Evolutionary conservation across 108 stramenopile species (phyloP).

Genomic region (Mediolabrus comicus): DNA sequence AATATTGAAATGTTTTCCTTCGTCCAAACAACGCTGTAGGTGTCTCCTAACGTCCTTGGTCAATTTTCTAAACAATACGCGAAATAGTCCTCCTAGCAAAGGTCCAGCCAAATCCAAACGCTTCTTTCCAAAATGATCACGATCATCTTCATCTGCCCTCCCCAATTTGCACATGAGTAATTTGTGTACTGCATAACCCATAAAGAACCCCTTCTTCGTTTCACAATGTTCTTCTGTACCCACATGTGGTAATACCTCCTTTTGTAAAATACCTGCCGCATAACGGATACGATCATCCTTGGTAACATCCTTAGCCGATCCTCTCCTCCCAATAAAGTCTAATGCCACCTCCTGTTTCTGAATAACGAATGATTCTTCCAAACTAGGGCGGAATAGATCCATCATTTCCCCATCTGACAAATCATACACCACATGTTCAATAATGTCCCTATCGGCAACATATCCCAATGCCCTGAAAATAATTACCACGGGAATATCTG

Average conservation of each 20-base stretch:
- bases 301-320: slow-evolving; percentile 89
- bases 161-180: slow-evolving; percentile 93
- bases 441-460: slow-evolving; percentile 93
- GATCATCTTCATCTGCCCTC: slow-evolving; percentile 95
- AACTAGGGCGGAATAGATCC: slow-evolving; percentile 92
- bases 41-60: slow-evolving; percentile 92
- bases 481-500: slow-evolving; percentile 97
- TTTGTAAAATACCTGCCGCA: slow-evolving; percentile 93
- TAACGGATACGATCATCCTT: slow-evolving; percentile 97
- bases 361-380: slow-evolving; percentile 96
- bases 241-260: slow-evolving; percentile 98
- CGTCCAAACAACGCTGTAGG: slow-evolving; percentile 95
- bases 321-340: slow-evolving; percentile 96
- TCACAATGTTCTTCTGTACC: slow-evolving; percentile 95
- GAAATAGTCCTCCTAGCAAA: slow-evolving; percentile 93
- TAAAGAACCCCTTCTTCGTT: slow-evolving; percentile 98
- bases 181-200: slow-evolving; percentile 99
- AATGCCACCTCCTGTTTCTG: slow-evolving; percentile 91
- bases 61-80: slow-evolving; percentile 93
- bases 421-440: slow-evolving; percentile 99
- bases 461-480: slow-evolving; percentile 98
- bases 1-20: slow-evolving; percentile 94
- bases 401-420: slow-evolving; percentile 96
- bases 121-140: slow-evolving; percentile 99
- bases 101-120: slow-evolving; percentile 99